Conservation (phyloP, 169 alveolate species). For the Miamiensis avidus region DNA sequence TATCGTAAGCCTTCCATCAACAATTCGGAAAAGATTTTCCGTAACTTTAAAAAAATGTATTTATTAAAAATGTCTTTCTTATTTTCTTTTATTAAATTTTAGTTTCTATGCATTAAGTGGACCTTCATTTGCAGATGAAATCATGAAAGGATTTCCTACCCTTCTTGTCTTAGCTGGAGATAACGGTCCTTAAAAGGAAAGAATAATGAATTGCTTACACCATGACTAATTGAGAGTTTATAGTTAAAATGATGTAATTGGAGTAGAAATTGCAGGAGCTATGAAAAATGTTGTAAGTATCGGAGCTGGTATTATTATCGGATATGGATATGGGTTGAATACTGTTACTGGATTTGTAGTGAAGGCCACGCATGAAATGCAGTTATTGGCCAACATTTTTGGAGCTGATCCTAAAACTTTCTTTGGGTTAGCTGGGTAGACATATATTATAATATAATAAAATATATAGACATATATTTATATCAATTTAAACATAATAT, state of each 20-base stretch:
- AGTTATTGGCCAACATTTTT: constrained; percentile 31
- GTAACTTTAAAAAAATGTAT: constrained; percentile 5
- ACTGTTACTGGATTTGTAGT: constrained; percentile 33
- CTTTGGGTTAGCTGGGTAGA: constrained; percentile 33
- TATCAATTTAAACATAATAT: too few relatives aligned
- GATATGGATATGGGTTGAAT: constrained; percentile 40
- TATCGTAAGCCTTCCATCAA: constrained; percentile 23
- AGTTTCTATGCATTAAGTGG: constrained; percentile 23
- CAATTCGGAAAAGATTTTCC: constrained; percentile 20
- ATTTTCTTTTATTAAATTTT: too few relatives aligned
- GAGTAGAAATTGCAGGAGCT: constrained; percentile 51
- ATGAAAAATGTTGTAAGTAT: constrained; percentile 38
- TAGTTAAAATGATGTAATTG: constrained; percentile 35
- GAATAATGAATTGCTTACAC: constrained; percentile 14
- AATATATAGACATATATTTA: too few relatives aligned
- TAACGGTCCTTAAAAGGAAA: constrained; percentile 5
- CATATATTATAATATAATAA: too few relatives aligned
- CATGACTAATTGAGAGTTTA: constrained; percentile 28
- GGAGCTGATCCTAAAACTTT: constrained; percentile 43
- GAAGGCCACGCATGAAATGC: constrained; percentile 39
- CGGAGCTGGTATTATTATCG: constrained; percentile 43
- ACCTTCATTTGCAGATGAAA: constrained; percentile 41
- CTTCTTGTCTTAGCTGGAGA: constrained; percentile 37
- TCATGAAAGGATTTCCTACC: constrained; percentile 31
- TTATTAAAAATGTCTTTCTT: too few relatives aligned